A percentile compares a stretch with the other conserved stretches of the same genome.
phyloP scores from a whole-genome alignment of 306 rosid species.

The Medicago ruthenica region DNA sequence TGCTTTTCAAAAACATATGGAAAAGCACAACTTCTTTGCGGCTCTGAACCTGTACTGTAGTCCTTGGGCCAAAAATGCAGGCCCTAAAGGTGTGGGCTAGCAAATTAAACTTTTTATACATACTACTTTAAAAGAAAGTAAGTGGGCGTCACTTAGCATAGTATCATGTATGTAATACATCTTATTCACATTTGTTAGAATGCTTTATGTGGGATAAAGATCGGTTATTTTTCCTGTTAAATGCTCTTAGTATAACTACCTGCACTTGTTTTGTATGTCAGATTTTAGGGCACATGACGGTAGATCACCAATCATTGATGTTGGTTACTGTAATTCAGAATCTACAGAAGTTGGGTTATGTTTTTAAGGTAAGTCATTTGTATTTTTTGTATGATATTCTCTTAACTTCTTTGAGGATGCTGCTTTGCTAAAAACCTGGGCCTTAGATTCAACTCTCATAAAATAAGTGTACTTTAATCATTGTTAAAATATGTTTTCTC shows the following conservation, averaged over 20 bases:
- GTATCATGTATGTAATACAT: constrained; percentile 25
- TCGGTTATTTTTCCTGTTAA: background rate
- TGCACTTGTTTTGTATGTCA: constrained; percentile 52
- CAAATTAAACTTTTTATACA: background rate
- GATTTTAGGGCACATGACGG: constrained; percentile 79
- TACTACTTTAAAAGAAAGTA: background rate
- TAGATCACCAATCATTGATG: constrained; percentile 78
- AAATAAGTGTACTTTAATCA: constrained; percentile 7
- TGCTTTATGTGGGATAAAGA: background rate
- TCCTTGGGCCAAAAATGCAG: constrained; percentile 34
- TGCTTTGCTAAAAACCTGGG: constrained; percentile 16
- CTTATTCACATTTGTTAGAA: constrained; percentile 11
- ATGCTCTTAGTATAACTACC: constrained; percentile 32
- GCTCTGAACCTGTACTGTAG: constrained; percentile 27
- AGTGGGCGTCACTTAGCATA: constrained; percentile 18
- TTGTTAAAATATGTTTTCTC: constrained; percentile 38
- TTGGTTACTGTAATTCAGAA: constrained; percentile 75
- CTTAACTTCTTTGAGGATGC: constrained; percentile 22
- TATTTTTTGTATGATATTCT: constrained; percentile 36
- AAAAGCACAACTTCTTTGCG: constrained; percentile 21
- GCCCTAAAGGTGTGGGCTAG: background rate
- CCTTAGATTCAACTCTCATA: constrained; percentile 16
- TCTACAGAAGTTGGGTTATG: constrained; percentile 84
- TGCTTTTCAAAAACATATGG: constrained; percentile 30
- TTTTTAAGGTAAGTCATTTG: constrained; percentile 66